A percentile compares a stretch with the other conserved stretches of the same genome.
Conservation (phyloP, 176 grass and related monocot genomes). For the Carex parvula region DNA sequence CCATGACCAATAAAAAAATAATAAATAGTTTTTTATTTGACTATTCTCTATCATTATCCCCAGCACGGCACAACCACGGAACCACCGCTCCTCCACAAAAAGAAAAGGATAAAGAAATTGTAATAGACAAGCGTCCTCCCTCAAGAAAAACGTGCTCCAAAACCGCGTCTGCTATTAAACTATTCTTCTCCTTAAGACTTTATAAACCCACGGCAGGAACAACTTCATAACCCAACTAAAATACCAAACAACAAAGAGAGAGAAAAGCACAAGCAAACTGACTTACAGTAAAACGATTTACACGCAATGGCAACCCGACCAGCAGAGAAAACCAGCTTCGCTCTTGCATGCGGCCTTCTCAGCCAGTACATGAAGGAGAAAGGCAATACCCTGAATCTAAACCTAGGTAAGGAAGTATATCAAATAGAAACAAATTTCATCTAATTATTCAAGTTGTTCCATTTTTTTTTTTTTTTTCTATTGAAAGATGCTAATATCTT, state of each 20-base stretch:
- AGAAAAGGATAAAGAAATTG: background rate
- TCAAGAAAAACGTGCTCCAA: slow-evolving; percentile 18
- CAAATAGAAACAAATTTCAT: background rate
- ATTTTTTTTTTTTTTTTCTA: background rate
- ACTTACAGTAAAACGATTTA: background rate
- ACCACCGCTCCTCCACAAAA: background rate
- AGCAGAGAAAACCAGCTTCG: slow-evolving; percentile 56
- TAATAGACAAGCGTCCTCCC: background rate
- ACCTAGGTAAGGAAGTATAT: slow-evolving; percentile 3
- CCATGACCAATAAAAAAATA: background rate
- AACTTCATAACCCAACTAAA: background rate
- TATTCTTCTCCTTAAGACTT: slow-evolving; percentile 5
- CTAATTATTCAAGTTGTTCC: background rate
- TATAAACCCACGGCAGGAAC: slow-evolving; percentile 23
- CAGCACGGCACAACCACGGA: background rate
- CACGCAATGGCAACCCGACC: slow-evolving; percentile 17
- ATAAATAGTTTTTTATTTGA: slow-evolving; percentile 6
- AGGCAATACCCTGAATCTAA: slow-evolving; percentile 16
- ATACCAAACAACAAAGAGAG: background rate
- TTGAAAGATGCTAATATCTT: background rate
- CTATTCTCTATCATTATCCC: background rate
- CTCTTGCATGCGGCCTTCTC: slow-evolving; percentile 50
- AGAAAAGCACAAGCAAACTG: slow-evolving; percentile 9
- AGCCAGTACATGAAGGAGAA: slow-evolving; percentile 70
- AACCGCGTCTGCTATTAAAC: slow-evolving; percentile 6